phyloP scores from a whole-genome alignment of 805 yeast genomes.

The Hanseniaspora meyeri region DNA sequence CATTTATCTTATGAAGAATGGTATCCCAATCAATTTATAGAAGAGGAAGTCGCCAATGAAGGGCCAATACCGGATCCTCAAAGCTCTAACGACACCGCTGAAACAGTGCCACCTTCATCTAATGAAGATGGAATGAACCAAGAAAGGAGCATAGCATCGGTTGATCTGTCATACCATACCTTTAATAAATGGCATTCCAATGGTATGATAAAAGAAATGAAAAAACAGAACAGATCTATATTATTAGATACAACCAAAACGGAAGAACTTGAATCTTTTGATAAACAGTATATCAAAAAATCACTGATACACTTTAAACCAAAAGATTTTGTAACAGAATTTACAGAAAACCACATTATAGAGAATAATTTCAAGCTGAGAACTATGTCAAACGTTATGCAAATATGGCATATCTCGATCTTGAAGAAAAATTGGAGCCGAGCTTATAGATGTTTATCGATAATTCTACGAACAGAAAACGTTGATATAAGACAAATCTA shows the following conservation, averaged over 20 bases:
- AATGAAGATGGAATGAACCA: background rate
- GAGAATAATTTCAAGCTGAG: slow-evolving; percentile 1
- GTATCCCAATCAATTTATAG: slow-evolving; percentile 15
- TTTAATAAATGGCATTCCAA: slow-evolving; percentile 4
- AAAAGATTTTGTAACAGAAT: slow-evolving; percentile 5
- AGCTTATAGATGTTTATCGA: slow-evolving; percentile 42
- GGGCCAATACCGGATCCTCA: background rate
- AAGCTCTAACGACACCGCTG: background rate
- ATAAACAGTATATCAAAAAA: slow-evolving; percentile 1
- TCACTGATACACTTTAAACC: slow-evolving; percentile 1
- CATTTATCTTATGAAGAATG: slow-evolving; percentile 25
- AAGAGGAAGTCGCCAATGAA: background rate
- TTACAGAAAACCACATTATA: background rate
- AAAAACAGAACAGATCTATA: slow-evolving; percentile 2
- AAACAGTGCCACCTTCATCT: background rate
- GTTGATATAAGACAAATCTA: slow-evolving; percentile 48
- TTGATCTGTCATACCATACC: background rate
- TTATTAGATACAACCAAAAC: slow-evolving; percentile 1
- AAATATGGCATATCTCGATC: slow-evolving; percentile 39
- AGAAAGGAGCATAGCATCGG: background rate
- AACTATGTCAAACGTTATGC: slow-evolving; percentile 25
- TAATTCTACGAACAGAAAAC: slow-evolving; percentile 36
- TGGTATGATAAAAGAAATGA: background rate
- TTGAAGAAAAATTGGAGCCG: slow-evolving; percentile 40
- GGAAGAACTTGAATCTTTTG: slow-evolving; percentile 6